These are phyloP conservation scores for Candida ascalaphidarum DNA, from an alignment of 805 yeast genomes.

Conservation along the genomic window DNA sequence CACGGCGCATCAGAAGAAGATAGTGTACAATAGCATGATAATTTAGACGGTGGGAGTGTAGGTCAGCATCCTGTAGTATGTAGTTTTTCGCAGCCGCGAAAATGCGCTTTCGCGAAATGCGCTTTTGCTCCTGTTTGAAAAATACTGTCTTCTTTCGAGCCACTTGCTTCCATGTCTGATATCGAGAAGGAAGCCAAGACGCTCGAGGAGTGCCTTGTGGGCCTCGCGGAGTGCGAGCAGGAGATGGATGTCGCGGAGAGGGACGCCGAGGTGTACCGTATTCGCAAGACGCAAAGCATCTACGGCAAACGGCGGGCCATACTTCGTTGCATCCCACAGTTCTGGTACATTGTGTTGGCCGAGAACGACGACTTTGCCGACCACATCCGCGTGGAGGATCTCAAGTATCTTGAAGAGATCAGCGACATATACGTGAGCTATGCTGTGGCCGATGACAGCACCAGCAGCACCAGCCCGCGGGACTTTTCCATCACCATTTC, in stretches of 20 bases:
- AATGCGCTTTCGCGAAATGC: background rate
- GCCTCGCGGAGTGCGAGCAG: constrained; percentile 49
- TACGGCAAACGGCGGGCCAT: constrained; percentile 48
- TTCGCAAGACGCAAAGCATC: constrained; percentile 46
- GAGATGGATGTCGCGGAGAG: constrained; percentile 53
- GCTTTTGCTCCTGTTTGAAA: too few species aligned
- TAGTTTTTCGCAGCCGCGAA: too few species aligned
- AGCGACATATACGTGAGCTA: constrained; percentile 55
- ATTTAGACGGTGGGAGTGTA: too few species aligned
- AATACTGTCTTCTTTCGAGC: too few species aligned
- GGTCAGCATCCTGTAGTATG: too few species aligned
- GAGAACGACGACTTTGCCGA: constrained; percentile 83
- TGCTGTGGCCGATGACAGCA: constrained; percentile 31
- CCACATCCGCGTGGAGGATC: constrained; percentile 67
- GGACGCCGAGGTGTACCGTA: constrained; percentile 47
- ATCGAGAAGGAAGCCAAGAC: constrained; percentile 2
- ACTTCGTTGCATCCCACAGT: constrained; percentile 53
- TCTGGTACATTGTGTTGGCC: constrained; percentile 84
- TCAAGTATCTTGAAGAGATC: constrained; percentile 62
- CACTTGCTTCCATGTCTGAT: too few species aligned
- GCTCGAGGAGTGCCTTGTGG: constrained; percentile 24
- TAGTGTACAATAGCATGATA: too few species aligned
- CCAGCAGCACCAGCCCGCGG: constrained; percentile 5
- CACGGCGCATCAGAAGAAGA: too few species aligned
- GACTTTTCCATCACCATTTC: constrained; percentile 49